phyloP scores from a whole-genome alignment of 2,329 filamentous ascomycete species.

The Aspergillus hiratsukae region DNA sequence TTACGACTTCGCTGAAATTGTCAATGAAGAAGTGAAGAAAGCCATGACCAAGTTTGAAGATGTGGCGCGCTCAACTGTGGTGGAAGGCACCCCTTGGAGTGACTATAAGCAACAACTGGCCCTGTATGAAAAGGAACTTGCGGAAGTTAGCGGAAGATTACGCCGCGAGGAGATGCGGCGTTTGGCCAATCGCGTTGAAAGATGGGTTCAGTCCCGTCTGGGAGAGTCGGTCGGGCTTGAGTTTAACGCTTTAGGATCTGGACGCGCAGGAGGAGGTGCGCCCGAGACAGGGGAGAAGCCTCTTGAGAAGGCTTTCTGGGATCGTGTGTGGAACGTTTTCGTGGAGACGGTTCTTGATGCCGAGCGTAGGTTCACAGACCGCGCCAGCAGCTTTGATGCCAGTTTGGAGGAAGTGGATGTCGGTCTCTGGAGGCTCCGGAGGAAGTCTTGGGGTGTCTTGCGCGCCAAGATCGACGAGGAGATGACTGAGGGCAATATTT shows the following conservation, averaged over 20 bases:
- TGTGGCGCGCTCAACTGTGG: conserved; percentile 68
- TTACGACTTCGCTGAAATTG: conserved; percentile 96
- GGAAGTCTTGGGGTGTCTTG: conserved; percentile 91
- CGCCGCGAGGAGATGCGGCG: conserved; percentile 95
- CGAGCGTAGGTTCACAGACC: conserved; percentile 76
- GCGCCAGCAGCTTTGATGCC: conserved; percentile 90
- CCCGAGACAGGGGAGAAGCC: conserved; percentile 73
- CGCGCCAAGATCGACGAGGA: conserved; percentile 92
- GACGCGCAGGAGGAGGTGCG: conserved; percentile 74
- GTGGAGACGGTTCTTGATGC: conserved; percentile 77
- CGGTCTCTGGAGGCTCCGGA: conserved; percentile 83
- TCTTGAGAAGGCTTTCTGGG: conserved; percentile 84
- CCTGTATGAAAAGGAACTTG: conserved; percentile 84
- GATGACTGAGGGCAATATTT: conserved; percentile 93
- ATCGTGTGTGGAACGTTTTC: conserved; percentile 88
- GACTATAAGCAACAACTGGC: conserved; percentile 75
- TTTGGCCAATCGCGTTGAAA: conserved; percentile 82
- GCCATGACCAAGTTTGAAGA: conserved; percentile 70
- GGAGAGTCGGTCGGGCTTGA: conserved; percentile 85
- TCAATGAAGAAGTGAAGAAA: conserved; percentile 73
- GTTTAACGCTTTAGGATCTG: conserved; percentile 93
- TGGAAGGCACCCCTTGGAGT: conserved; percentile 81
- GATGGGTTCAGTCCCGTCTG: conserved; percentile 86
- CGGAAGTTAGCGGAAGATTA: conserved; percentile 77
- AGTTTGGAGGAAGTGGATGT: conserved; percentile 86